Base-by-base conservation (phyloP, 345 rosid genomes). In the Aegle marmelos region DNA sequence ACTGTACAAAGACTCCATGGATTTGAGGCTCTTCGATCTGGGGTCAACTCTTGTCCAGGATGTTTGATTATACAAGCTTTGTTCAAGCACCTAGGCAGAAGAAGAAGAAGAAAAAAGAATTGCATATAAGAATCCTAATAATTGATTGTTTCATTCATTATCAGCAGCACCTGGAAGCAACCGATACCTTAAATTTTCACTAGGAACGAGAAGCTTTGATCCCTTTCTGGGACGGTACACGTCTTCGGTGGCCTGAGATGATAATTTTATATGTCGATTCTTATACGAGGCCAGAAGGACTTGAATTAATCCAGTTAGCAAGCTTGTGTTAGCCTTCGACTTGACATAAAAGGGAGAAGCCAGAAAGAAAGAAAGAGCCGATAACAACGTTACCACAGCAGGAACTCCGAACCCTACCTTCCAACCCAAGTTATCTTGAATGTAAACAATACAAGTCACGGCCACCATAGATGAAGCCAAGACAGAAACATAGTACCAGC, bases 391-490 rank as follows among this genome's bases (percentile, higher is more conserved):
- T 37, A 89, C 61, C 54, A 79, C 62, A 13, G 78, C 82, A 41
- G 90, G 87, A 58, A 87, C 72, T 24, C 88, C 93, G 70, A 88
- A 88, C n/a, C 95, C 92, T 1, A 88, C 83, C 13, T 75, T 77
- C 93, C 95, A 91, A 1, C 95, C 93, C 31, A 83, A 37, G 16
- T 53, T 48, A 58, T 88, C 86, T 79, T 91, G 93, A 62, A 86
- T 74, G 67, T 86, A 90, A 17, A 91, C 92, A 16, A 88, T 62
- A 17, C 63, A 78, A 71, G 93, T 88, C 65, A 83, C 64, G 0
- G 89, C 82, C 30, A 83, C 9, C 67, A 87, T 74, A 57, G 72
- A 7, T 1, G 91, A 76, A 59, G 81, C 31, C 5, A 81, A 63
- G 75, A 64, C 60, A 1, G 85, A 68, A 16, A 74, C 84, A 71